phyloP scores from a whole-genome alignment of 305 asterid species.

The Rubia peregrina region DNA sequence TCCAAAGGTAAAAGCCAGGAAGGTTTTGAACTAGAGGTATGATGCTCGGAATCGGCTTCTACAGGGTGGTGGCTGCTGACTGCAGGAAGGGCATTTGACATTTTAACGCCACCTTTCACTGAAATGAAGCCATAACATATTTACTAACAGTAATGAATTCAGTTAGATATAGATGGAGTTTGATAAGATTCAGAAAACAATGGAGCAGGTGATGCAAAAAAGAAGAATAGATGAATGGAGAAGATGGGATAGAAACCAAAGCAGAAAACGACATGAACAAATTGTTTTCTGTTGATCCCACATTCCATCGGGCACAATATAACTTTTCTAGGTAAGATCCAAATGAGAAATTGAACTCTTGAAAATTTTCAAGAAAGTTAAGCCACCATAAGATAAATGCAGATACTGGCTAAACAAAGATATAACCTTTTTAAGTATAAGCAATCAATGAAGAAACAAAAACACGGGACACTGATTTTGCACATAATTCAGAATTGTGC shows the following conservation, averaged over 20 bases:
- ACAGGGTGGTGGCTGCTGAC: constrained; percentile 37
- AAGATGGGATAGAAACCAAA: background rate
- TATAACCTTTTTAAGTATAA: background rate
- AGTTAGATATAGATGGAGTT: background rate
- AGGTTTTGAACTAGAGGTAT: constrained; percentile 47
- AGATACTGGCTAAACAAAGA: background rate
- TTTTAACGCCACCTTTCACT: constrained; percentile 37
- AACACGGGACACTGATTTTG: background rate
- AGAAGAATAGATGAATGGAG: background rate
- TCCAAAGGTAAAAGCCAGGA: constrained; percentile 79
- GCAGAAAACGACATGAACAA: background rate
- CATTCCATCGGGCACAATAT: background rate
- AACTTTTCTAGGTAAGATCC: background rate
- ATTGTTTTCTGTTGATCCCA: background rate
- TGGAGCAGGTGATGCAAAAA: background rate
- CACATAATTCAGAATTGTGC: background rate
- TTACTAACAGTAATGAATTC: background rate
- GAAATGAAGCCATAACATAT: constrained; percentile 10
- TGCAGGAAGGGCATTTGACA: constrained; percentile 34
- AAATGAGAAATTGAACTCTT: background rate
- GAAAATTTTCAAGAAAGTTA: background rate
- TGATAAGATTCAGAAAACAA: background rate
- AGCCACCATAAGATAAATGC: background rate
- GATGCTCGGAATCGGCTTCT: constrained; percentile 40
- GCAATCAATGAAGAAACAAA: background rate